Conservation (phyloP, 306 rosid genomes). For the Coriaria nepalensis region DNA sequence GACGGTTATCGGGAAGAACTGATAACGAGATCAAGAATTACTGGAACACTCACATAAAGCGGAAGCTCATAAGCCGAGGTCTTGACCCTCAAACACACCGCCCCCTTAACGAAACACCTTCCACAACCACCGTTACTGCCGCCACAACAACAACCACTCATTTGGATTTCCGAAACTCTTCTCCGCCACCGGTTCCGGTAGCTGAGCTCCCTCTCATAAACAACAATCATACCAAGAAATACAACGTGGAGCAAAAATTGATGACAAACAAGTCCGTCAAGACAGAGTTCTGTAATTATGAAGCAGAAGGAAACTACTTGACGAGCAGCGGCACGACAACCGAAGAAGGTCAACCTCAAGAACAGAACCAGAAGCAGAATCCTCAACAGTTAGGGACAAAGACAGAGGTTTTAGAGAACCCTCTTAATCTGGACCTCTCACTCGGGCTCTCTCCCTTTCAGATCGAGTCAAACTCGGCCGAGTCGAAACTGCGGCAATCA, state of each 20-base stretch:
- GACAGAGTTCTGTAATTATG: background rate
- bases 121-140: background rate
- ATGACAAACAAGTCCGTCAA: conserved; percentile 7
- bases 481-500: conserved; percentile 20
- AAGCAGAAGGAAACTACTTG: conserved; percentile 21
- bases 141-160: conserved; percentile 1
- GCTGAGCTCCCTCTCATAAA: conserved; percentile 13
- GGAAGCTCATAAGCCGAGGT: conserved; percentile 48
- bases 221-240: background rate
- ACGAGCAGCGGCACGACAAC: conserved; percentile 44
- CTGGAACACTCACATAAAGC: conserved; percentile 69
- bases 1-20: conserved; percentile 55
- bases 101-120: conserved; percentile 25
- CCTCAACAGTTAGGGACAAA: background rate
- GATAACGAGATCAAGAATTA: conserved; percentile 66
- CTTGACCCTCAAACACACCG: conserved; percentile 60
- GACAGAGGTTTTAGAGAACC: background rate
- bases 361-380: background rate
- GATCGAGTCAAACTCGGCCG: conserved; percentile 29
- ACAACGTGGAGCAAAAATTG: background rate
- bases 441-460: conserved; percentile 41
- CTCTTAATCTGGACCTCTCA: conserved; percentile 41
- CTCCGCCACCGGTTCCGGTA: conserved; percentile 14
- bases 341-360: conserved; percentile 23
- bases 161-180: conserved; percentile 18